A percentile compares a stretch with the other conserved stretches of the same genome.
Evolutionary conservation across 23 red algal species (phyloP).

Genomic region (Agarophyton chilense): DNA sequence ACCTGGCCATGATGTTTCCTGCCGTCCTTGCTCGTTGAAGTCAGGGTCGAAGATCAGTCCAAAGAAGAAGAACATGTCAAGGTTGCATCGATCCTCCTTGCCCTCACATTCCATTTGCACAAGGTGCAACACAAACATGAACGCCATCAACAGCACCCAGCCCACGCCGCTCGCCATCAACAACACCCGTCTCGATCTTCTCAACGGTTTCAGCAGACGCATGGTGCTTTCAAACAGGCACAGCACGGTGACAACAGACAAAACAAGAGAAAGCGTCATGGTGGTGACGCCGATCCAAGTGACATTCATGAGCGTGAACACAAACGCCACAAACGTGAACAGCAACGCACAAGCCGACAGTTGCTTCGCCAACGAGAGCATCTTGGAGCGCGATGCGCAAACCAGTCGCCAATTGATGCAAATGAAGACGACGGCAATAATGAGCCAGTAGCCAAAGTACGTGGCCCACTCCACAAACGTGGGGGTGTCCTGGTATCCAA

Average conservation of each 20-base stretch:
- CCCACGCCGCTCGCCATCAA: slow-evolving; percentile 8
- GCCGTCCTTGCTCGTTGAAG: slow-evolving; percentile 12
- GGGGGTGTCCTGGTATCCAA: slow-evolving; percentile 87
- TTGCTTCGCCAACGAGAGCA: slow-evolving; percentile 12
- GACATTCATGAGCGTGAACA: slow-evolving; percentile 52
- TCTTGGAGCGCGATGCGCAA: slow-evolving; percentile 19
- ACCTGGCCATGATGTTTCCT: slow-evolving; percentile 29
- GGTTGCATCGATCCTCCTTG: not conserved
- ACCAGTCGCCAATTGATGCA: slow-evolving; percentile 59
- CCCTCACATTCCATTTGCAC: slow-evolving; percentile 73
- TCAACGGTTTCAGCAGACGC: slow-evolving; percentile 23
- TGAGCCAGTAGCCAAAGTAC: slow-evolving; percentile 83
- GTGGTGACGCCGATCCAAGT: slow-evolving; percentile 76
- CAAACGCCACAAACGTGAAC: slow-evolving; percentile 64
- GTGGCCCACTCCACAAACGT: slow-evolving; percentile 71
- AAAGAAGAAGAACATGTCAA: slow-evolving; percentile 79
- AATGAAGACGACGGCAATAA: slow-evolving; percentile 49
- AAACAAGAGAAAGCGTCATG: slow-evolving; percentile 50
- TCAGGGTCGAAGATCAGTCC: slow-evolving; percentile 73
- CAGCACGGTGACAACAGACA: slow-evolving; percentile 34
- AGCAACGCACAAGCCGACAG: slow-evolving; percentile 27
- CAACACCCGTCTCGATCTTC: not conserved
- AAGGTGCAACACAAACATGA: slow-evolving; percentile 59
- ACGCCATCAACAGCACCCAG: slow-evolving; percentile 20
- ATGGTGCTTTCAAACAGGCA: slow-evolving; percentile 32